A percentile compares a stretch with the other conserved stretches of the same genome.
Evolutionary conservation across 163 green algal species (phyloP).

Genomic region (Scenedesmus sp.): DNA sequence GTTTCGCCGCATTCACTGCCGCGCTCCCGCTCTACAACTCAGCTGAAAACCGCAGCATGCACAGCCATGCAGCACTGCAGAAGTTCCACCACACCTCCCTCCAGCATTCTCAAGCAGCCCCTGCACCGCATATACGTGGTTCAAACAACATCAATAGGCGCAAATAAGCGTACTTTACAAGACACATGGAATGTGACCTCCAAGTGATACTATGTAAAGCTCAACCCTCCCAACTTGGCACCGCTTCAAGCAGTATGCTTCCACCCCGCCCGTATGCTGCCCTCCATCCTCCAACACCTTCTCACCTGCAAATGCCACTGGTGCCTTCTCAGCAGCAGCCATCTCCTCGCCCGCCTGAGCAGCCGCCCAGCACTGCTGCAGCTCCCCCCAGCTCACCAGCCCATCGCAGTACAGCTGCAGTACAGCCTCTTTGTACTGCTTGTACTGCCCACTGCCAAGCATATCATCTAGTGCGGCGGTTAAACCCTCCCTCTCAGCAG

Average conservation of each 20-base stretch:
- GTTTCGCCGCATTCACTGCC: too few species aligned
- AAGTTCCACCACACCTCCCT: too few species aligned
- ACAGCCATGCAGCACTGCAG: too few species aligned
- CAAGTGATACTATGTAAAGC: too few species aligned
- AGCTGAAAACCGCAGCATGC: too few species aligned
- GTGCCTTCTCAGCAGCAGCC: neutral
- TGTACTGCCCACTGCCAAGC: conserved; percentile 9
- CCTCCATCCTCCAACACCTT: neutral
- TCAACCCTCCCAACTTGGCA: too few species aligned
- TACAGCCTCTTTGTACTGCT: conserved; percentile 23
- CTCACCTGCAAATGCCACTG: conserved; percentile 1
- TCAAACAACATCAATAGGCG: too few species aligned
- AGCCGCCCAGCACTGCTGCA: conserved; percentile 46
- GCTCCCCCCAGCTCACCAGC: conserved; percentile 38
- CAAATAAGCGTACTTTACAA: too few species aligned
- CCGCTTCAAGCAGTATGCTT: neutral
- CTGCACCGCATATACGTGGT: too few species aligned
- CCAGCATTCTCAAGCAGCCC: too few species aligned
- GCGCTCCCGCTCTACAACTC: too few species aligned
- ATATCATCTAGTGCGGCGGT: conserved; percentile 2
- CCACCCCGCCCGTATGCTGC: neutral
- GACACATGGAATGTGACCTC: too few species aligned
- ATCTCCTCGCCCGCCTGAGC: conserved; percentile 36
- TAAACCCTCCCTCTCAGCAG: conserved; percentile 26
- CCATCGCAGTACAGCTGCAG: conserved; percentile 44